Evolutionary conservation across 257 asterid species (phyloP), one percentile per base, ranked within the genome.

Genomic region (Solanum clarkiae): DNA sequence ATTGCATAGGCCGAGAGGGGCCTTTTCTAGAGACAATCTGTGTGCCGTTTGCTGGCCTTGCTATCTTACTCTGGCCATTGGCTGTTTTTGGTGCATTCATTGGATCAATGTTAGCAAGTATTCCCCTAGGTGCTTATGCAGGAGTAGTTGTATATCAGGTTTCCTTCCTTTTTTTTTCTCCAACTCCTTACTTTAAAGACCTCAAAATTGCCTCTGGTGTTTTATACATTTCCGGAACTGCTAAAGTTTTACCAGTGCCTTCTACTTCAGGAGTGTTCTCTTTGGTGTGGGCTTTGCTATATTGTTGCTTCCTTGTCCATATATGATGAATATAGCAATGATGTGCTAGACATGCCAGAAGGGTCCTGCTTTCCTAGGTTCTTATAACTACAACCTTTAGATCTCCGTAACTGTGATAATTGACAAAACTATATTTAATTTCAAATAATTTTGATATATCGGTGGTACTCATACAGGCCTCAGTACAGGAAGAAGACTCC

Each of bases 341-440:
- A 97, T 88, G 84, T 97, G 80, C 97, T 97, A 26, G 98, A 97
- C 89, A 90, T 94, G 97, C 92, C 95, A 2, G 99, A 97, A 89
- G 99, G 99, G 54, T 93, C 98, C 85, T 95, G 98, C 94, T 92
- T 94, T 82, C 98, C 97, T 56, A 95, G 98, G 99, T 97, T 85
- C 89, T 4, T 14, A 84, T 74, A 68, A 32, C 62, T 26, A 24
- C 80, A 68, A 62, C 53, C 24, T 83, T 45, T 83, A 16, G 12
- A 68, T 47, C 86, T 49, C 79, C 47, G 68, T n/a, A 49, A 24
- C 79, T 83, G 15, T 42, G 44, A 32, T 65, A 86, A 7, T 80
- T 24, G 81, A n/a, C 10, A 66, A 12, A 69, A 5, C 12, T 55
- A 40, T 6, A 55, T 54, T 20, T 49, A 40, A 62, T 68, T 29